A percentile compares a stretch with the other conserved stretches of the same genome.
phyloP scores from a whole-genome alignment of 345 rosid genomes.

The Erysimum cheiranthoides region DNA sequence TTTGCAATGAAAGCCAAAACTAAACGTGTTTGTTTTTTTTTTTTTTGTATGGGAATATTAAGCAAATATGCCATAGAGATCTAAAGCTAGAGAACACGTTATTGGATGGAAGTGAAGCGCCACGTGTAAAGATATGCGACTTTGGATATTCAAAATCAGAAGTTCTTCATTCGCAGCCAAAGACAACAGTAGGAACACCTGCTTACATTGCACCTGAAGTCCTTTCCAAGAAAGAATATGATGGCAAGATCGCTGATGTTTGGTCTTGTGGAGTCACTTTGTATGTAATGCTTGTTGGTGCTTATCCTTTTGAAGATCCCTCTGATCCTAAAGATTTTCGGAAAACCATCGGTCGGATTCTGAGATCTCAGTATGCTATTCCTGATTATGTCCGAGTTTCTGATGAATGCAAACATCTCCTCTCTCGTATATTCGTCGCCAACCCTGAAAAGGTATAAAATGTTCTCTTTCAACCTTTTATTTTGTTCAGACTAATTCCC shows the following conservation, averaged over 20 bases:
- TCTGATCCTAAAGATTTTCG: slow-evolving; percentile 60
- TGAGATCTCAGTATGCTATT: slow-evolving; percentile 58
- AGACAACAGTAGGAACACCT: slow-evolving; percentile 77
- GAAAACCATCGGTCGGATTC: slow-evolving; percentile 56
- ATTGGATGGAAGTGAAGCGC: slow-evolving; percentile 66
- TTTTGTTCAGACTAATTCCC: too few species aligned
- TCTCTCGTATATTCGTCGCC: slow-evolving; percentile 64
- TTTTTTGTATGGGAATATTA: slow-evolving; percentile 2
- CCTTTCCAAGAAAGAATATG: slow-evolving; percentile 60
- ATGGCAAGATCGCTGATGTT: slow-evolving; percentile 72
- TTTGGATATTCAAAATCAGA: slow-evolving; percentile 78
- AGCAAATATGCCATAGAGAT: slow-evolving; percentile 77
- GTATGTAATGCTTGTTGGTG: slow-evolving; percentile 69
- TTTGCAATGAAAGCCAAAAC: background rate
- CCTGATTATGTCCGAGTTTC: slow-evolving; percentile 72
- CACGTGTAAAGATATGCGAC: slow-evolving; percentile 72
- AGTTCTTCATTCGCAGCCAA: slow-evolving; percentile 79
- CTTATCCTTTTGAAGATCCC: slow-evolving; percentile 70
- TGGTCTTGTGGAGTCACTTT: slow-evolving; percentile 73
- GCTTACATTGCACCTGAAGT: slow-evolving; percentile 81
- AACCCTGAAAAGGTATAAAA: slow-evolving; percentile 61
- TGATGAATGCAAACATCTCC: slow-evolving; percentile 59
- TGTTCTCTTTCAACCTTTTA: background rate
- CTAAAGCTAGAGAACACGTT: slow-evolving; percentile 79
- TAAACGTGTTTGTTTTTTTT: background rate